Conservation (phyloP, 2,329 filamentous ascomycete genomes). For the Metarhizium sp. region DNA sequence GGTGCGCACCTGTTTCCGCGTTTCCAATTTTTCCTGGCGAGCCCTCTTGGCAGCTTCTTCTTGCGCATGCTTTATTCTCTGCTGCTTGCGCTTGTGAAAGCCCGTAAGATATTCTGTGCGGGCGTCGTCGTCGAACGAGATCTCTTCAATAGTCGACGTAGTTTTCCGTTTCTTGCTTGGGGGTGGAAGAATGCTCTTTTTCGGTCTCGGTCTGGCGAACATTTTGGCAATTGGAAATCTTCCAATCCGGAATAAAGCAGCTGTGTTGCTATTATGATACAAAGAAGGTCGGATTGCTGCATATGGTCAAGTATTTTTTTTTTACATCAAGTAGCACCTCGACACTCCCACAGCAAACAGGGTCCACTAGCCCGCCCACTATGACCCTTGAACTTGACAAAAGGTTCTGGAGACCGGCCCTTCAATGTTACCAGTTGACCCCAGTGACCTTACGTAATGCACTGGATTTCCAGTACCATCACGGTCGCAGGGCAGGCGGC, state of each 20-base stretch:
- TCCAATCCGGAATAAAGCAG: not conserved
- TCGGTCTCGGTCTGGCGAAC: constrained; percentile 50
- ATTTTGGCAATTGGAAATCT: constrained; percentile 13
- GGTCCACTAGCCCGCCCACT: not conserved
- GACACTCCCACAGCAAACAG: not conserved
- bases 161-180: constrained; percentile 59
- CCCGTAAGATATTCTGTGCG: constrained; percentile 86
- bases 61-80: constrained; percentile 75
- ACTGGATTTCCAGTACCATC: constrained; percentile 10
- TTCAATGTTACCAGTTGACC: too few species aligned
- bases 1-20: constrained; percentile 62
- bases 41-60: constrained; percentile 70
- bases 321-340: not conserved
- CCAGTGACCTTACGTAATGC: constrained; percentile 18
- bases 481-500: constrained; percentile 11
- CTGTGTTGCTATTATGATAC: too few species aligned
- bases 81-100: constrained; percentile 91
- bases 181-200: constrained; percentile 47
- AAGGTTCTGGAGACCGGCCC: too few species aligned
- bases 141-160: constrained; percentile 58
- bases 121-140: constrained; percentile 72
- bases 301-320: too few species aligned
- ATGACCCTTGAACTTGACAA: not conserved
- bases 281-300: too few species aligned
- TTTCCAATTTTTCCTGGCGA: constrained; percentile 63